Percentiles rank a stretch among this genome's conserved stretches.
phyloP scores from a whole-genome alignment of 129 eudicot species.

The Pseudognaphalium luteoalbum region DNA sequence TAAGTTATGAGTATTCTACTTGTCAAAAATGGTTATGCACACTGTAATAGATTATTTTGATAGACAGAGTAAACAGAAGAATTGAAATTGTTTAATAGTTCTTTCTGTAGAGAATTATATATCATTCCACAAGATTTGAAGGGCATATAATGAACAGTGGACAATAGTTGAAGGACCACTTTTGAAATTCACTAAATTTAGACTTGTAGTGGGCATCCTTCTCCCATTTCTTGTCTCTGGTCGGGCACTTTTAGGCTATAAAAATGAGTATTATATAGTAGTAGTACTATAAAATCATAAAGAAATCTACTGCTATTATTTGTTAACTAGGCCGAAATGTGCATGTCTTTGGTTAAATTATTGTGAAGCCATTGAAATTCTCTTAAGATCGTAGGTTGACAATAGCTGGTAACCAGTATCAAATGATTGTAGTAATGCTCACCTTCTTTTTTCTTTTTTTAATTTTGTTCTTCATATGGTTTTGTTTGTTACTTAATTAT shows the following conservation, averaged over 20 bases:
- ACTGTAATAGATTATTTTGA: neutral
- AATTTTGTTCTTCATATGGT: conserved; percentile 14
- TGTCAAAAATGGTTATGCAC: neutral
- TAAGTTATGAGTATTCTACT: neutral
- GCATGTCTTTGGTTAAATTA: conserved; percentile 20
- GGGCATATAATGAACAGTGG: conserved; percentile 8
- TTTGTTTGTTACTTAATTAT: conserved; percentile 13
- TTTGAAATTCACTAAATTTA: conserved; percentile 3
- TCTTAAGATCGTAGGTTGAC: conserved; percentile 23
- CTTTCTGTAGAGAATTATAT: neutral
- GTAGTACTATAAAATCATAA: conserved; percentile 28
- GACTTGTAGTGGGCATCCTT: conserved; percentile 25
- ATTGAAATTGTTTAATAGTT: neutral
- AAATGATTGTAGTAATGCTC: conserved; percentile 31
- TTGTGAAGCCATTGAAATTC: conserved; percentile 13
- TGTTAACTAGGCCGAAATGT: conserved; percentile 27
- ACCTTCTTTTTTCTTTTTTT: conserved; percentile 23
- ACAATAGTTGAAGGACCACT: conserved; percentile 21
- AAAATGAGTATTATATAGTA: conserved; percentile 22
- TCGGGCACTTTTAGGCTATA: conserved; percentile 37
- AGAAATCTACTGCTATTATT: conserved; percentile 18
- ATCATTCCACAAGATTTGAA: neutral
- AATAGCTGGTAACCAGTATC: conserved; percentile 20
- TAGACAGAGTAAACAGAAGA: neutral
- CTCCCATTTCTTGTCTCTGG: conserved; percentile 5